Evolutionary conservation across 2,329 filamentous ascomycete genomes (phyloP), one percentile per base, ranked within the genome.

Genomic region (Scedosporium boydii): DNA sequence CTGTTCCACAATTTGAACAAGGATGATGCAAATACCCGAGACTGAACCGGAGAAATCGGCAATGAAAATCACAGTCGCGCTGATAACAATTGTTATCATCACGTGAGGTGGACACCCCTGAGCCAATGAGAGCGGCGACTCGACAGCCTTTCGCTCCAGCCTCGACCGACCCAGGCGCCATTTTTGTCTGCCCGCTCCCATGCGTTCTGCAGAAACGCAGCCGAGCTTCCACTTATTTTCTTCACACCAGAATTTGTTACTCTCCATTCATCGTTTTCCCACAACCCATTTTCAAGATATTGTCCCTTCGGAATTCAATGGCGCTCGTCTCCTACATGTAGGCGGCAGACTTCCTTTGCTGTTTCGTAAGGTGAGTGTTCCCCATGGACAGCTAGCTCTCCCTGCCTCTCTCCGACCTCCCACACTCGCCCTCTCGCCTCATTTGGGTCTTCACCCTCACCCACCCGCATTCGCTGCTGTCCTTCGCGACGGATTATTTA

Each of bases 111-210:
- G 18, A 2, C 16, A 0, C n/a, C 44, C 7, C 1, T 51, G 16
- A 48, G 34, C 59, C 59, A 60, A 60, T 60, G 16, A 53, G 16
- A 18, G 12, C 7, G 6, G 26, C 14, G 18, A 6, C 42, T 18
- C 16, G 9, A 7, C 59, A 53, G 44, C 59, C 59, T 53, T 60
- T n/a, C 44, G n/a, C 16, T 27, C 59, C 59, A 60, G 59, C 59
- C 59, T 60, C 41, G 59, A 60, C 59, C 59, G 26, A 27, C 27
- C 44, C 26, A 46, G 59, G 59, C 59, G 59, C 59, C 44, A 60
- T 60, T 60, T 60, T 60, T 51, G 59, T 59, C 59, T 29, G 42
- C 59, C 59, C 42, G 59, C 34, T 27, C 21, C 59, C 16, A 51
- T 34, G 26, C 59, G 16, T 60, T 16, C 41, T 21, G 42, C 23